These are phyloP conservation scores for Camellia sinensis DNA, from an alignment of 148 eudicot species.

Conservation along the genomic window DNA sequence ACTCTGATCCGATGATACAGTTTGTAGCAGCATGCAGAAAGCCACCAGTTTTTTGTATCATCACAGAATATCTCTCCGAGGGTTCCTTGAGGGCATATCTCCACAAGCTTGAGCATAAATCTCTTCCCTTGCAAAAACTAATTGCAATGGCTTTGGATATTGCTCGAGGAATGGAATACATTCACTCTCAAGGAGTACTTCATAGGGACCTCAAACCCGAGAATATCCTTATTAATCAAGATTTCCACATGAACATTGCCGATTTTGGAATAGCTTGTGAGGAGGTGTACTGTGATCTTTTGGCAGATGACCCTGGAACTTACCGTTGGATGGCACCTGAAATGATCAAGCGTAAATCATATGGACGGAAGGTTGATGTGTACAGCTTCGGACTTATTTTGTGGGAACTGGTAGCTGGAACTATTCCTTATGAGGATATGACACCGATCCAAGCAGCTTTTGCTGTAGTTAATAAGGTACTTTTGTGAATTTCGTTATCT, in stretches of 20 bases:
- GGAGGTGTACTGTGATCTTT: slow-evolving; percentile 65
- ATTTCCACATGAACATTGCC: slow-evolving; percentile 75
- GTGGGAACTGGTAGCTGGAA: slow-evolving; percentile 83
- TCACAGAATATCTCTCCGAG: slow-evolving; percentile 76
- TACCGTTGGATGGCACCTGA: slow-evolving; percentile 99
- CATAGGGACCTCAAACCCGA: slow-evolving; percentile 95
- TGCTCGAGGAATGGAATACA: slow-evolving; percentile 88
- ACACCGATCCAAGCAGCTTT: slow-evolving; percentile 90
- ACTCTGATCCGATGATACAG: slow-evolving; percentile 29
- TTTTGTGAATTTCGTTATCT: neutral
- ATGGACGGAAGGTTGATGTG: slow-evolving; percentile 84
- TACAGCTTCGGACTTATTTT: slow-evolving; percentile 86
- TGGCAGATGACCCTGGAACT: slow-evolving; percentile 90
- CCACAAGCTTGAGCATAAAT: slow-evolving; percentile 67
- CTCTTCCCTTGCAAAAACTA: slow-evolving; percentile 54
- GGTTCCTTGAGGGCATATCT: slow-evolving; percentile 86
- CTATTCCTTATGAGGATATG: slow-evolving; percentile 84
- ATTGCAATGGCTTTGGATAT: slow-evolving; percentile 66
- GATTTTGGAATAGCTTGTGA: slow-evolving; percentile 97
- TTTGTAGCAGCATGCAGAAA: slow-evolving; percentile 82
- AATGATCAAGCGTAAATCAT: slow-evolving; percentile 76
- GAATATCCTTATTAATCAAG: slow-evolving; percentile 62
- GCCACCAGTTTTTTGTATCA: slow-evolving; percentile 68
- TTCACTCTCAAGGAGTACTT: slow-evolving; percentile 88
- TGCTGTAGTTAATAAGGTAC: slow-evolving; percentile 92